Evolutionary conservation across 2,329 filamentous ascomycete genomes (phyloP).

Genomic region (Drechslerella dactyloides): DNA sequence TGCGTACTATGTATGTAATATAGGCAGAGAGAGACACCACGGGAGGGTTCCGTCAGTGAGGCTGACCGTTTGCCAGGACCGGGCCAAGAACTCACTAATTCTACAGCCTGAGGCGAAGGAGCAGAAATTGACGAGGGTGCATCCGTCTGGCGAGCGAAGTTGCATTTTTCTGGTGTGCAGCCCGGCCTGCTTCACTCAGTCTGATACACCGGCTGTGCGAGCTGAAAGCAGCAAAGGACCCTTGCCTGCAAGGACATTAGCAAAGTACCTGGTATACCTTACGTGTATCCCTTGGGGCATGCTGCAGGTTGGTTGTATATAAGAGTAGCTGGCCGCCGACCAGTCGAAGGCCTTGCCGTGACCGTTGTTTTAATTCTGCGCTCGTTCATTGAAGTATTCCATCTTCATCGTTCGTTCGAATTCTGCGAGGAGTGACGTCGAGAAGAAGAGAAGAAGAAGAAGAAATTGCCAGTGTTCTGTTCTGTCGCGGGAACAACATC

Average conservation of each 20-base stretch:
- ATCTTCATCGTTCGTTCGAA: too few species aligned
- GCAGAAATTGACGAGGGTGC: slow-evolving; percentile 19
- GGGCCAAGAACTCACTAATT: not conserved
- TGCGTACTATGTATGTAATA: too few species aligned
- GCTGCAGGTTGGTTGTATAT: not conserved
- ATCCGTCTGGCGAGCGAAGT: too few species aligned
- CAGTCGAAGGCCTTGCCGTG: not conserved
- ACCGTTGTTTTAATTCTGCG: not conserved
- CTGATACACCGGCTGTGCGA: slow-evolving; percentile 50
- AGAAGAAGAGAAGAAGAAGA: too few species aligned
- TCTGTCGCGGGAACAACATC: too few species aligned
- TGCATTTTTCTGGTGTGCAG: not conserved
- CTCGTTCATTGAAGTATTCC: not conserved
- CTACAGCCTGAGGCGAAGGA: not conserved
- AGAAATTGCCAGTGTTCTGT: too few species aligned
- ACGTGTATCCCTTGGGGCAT: not conserved
- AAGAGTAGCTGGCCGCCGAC: slow-evolving; percentile 7
- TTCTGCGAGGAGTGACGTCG: too few species aligned
- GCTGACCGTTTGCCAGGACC: slow-evolving; percentile 20
- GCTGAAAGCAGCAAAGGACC: slow-evolving; percentile 16
- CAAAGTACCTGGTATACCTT: not conserved
- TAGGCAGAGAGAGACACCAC: not conserved
- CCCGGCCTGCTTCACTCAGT: slow-evolving; percentile 5
- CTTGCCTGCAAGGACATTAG: not conserved
- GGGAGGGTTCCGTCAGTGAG: slow-evolving; percentile 19